Conservation (phyloP, 176 grass and related monocot genomes). For the sorghum (Sorghum bicolor) region DNA sequence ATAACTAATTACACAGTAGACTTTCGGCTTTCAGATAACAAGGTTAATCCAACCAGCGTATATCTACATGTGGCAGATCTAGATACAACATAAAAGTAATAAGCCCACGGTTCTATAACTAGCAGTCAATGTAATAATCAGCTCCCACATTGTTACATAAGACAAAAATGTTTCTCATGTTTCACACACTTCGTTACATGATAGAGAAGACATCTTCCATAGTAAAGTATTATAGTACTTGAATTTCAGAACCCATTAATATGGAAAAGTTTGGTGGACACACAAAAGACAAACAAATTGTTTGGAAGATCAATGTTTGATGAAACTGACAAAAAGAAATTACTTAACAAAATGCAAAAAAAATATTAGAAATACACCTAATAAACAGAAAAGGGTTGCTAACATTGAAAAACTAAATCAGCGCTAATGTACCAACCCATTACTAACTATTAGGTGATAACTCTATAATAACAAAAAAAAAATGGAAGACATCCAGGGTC, state of each 20-base stretch:
- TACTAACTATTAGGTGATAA: background rate
- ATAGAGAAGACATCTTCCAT: background rate
- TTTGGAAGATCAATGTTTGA: background rate
- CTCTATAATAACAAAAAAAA: background rate
- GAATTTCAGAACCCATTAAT: background rate
- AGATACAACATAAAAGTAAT: background rate
- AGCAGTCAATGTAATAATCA: background rate
- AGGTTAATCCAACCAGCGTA: background rate
- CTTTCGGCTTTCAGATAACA: background rate
- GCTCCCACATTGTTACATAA: background rate
- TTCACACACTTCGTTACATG: background rate
- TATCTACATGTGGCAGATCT: background rate
- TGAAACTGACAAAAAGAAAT: background rate
- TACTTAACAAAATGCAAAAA: background rate
- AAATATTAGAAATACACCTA: background rate
- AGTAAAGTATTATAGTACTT: background rate
- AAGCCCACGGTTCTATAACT: background rate
- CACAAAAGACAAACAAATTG: background rate
- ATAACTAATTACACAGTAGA: too few species aligned
- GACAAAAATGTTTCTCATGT: background rate
- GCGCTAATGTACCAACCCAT: background rate
- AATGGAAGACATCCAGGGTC: conserved; percentile 8
- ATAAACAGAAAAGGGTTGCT: background rate
- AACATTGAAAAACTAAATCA: background rate
- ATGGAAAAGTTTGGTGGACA: background rate